A percentile compares a stretch with the other conserved stretches of the same genome.
Evolutionary conservation across 768 basidiomycete genomes (phyloP).

Genomic region (Rhodosporidiobolus odoratus): DNA sequence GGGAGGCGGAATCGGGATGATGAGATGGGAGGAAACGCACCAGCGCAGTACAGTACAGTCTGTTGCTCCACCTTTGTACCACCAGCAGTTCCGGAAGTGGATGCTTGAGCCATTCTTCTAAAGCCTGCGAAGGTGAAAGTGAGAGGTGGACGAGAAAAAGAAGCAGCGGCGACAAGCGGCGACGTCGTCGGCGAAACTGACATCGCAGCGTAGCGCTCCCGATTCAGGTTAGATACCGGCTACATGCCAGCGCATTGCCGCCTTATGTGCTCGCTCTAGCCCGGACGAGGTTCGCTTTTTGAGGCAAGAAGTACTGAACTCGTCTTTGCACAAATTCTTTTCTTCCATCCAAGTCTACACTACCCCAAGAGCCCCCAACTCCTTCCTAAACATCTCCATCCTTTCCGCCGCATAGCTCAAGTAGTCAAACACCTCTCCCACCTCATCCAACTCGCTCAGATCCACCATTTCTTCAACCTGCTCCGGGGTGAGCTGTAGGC

Average conservation of each 20-base stretch:
- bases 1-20: no score
- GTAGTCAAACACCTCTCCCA: slow-evolving; percentile 75
- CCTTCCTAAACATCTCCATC: slow-evolving; percentile 49
- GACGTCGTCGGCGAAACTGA: no score
- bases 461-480: slow-evolving; percentile 52
- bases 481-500: slow-evolving; percentile 23
- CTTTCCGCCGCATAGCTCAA: slow-evolving; percentile 62
- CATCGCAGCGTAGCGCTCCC: no score
- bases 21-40: slow-evolving; percentile 6
- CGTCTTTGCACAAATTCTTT: neutral
- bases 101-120: slow-evolving; percentile 24
- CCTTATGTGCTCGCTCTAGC: no score
- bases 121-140: neutral
- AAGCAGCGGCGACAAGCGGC: neutral
- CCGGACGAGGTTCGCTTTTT: no score
- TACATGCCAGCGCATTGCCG: no score
- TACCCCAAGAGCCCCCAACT: slow-evolving; percentile 46
- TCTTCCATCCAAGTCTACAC: neutral
- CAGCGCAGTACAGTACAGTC: slow-evolving; percentile 30
- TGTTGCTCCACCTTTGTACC: neutral
- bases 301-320: no score
- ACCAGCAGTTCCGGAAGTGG: neutral
- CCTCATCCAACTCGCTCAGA: slow-evolving; percentile 54
- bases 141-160: neutral
- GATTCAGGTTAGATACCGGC: no score